These are phyloP conservation scores for Prunus yedoensis DNA, from an alignment of 331 rosid species.

Conservation along the genomic window DNA sequence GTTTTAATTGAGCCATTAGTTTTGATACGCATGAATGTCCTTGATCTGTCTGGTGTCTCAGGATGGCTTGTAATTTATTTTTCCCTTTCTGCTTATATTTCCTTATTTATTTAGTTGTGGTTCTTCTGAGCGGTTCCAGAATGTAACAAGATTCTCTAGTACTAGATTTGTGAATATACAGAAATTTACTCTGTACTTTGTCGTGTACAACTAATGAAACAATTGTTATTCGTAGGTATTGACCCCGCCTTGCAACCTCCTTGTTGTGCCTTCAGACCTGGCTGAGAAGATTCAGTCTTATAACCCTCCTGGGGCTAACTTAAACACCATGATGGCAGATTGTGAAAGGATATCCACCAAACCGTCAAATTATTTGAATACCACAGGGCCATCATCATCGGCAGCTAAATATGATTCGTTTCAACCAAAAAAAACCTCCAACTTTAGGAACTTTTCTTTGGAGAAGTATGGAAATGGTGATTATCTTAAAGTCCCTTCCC, in stretches of 20 bases:
- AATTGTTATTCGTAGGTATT: constrained; percentile 29
- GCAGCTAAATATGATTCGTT: constrained; percentile 29
- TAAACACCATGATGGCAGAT: constrained; percentile 31
- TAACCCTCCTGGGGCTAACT: constrained; percentile 34
- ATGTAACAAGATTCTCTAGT: background rate
- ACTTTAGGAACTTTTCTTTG: constrained; percentile 28
- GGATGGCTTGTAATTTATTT: background rate
- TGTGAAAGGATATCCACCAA: constrained; percentile 28
- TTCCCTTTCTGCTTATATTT: background rate
- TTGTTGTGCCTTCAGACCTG: constrained; percentile 33
- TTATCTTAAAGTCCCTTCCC: constrained; percentile 25
- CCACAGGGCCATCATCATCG: constrained; percentile 24
- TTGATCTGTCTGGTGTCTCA: background rate
- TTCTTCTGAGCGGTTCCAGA: background rate
- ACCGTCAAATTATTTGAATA: constrained; percentile 22
- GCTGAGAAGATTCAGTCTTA: constrained; percentile 39
- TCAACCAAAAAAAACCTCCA: constrained; percentile 29
- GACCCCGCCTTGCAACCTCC: constrained; percentile 33
- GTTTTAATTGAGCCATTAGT: background rate
- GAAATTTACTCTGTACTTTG: background rate
- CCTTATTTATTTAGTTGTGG: background rate
- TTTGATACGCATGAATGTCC: background rate
- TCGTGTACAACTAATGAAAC: constrained; percentile 21
- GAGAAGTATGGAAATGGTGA: constrained; percentile 35
- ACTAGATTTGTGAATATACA: background rate